Evolutionary conservation across 1,284 basidiomycete species (phyloP), one percentile per base, ranked within the genome.

Genomic region (Sphagnurus paluster): DNA sequence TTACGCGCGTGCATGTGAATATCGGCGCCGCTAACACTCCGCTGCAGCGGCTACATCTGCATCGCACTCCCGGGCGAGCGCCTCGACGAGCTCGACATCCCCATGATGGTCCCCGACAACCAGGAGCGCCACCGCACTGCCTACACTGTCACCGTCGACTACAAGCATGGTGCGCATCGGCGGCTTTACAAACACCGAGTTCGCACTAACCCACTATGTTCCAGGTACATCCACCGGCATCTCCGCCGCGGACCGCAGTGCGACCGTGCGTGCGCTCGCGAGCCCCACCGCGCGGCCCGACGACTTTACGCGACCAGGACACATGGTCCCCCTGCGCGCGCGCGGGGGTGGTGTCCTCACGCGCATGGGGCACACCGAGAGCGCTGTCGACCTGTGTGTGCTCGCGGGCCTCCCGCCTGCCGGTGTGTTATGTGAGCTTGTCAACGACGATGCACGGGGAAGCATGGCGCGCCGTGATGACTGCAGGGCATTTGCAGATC

Each of bases 71-170:
- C 92, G 0, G 76, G 79, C 6, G 72, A 84, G 26, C 82, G 91
- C 4, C 79, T 99, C 8, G 76, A 84, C 28, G 78, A 84, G 46
- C 84, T 99, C n/a, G 73, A 84, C 4, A 85, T 99, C 46, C 91
- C 93, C 2, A 92, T 97, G 82, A 98, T 99, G 88, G 86, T 97
- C 8, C 80, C 87, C 1, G 72, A 90, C 41, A 98, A 97, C 64
- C 84, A 93, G 59, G 96, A 99, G 56, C 82, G 84, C 41, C 89
- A 97, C 67, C 82, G 84, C 45, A 99, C 96, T 0, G 97, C 97
- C 0, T 99, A 99, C 70, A 95, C 96, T n/a, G 76, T 98, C 55
- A 99, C 96, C 0, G 83, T 97, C 32, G 97, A 99, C 70, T 96
- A 96, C 67, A 87, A 82, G 59, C 76, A 90, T 57, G 91, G 91